Evolutionary conservation across 768 basidiomycete species (phyloP), one percentile per base, ranked within the genome.

Genomic region (Crepidotus variabilis): DNA sequence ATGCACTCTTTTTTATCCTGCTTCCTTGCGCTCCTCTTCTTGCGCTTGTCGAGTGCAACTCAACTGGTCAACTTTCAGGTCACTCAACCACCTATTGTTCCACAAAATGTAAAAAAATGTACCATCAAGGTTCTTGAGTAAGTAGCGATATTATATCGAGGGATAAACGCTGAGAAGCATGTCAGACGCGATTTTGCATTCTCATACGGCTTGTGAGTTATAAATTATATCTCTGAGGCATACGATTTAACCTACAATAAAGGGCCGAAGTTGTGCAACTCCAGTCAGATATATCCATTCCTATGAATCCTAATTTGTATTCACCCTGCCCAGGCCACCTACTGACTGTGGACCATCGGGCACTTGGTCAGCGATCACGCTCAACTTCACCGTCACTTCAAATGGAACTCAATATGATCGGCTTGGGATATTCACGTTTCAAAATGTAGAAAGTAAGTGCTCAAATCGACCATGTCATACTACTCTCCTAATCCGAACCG

Each of bases 321-420:
- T 22, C 39, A 49, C 14, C 28, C 21, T 14, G 6, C 32, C n/a
- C 51, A 90, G 87, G 21, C 90, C 90, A 22, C 88, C 89, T 0
- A 80, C 81, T 9, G 80, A 86, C 61, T 92, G 90, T 67, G 89
- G 90, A 14, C 66, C 75, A 2, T 72, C 78, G 20, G 88, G 90
- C 1, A 81, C 85, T 4, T 92, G 90, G 90, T 81, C 86, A 6
- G 88, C 82, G 0, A 77, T 92, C 32, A 87, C 83, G 8, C 72
- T 91, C 34, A 90, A 90, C 66, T 84, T 90, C 61, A 90, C 90
- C 0, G 87, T 86, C 18, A 86, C 87, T 2, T 85, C 83, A 54
- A 91, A 89, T 53, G 90, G 90, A 47, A 87, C 86, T 6, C 88
- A 90, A 65, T 90, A 81, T 57, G 88, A 89, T 64, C 80, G 88